phyloP scores from a whole-genome alignment of 1,139 yeast genomes.

The Meyerozyma sp. region DNA sequence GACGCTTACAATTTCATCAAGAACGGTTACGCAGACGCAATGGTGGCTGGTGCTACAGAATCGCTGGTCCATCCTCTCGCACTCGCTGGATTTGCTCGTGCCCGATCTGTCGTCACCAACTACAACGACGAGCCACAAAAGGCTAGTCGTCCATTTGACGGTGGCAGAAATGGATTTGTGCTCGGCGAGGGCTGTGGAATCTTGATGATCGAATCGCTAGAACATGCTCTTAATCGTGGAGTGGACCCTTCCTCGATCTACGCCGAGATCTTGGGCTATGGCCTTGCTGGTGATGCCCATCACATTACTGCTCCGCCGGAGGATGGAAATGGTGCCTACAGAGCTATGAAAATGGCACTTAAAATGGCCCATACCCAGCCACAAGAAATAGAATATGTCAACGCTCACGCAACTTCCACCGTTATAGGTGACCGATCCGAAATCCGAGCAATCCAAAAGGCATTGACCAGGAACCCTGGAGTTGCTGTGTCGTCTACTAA shows the following conservation, averaged over 20 bases:
- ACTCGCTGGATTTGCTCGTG: conserved; percentile 87
- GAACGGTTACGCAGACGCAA: conserved; percentile 76
- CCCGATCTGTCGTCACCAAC: conserved; percentile 69
- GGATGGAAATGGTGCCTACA: conserved; percentile 77
- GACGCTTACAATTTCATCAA: conserved; percentile 82
- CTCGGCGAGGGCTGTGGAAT: conserved; percentile 92
- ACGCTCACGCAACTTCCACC: conserved; percentile 98
- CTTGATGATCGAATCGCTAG: conserved; percentile 66
- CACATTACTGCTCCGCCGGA: conserved; percentile 91
- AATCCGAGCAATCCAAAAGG: conserved; percentile 59
- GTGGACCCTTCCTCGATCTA: conserved; percentile 51
- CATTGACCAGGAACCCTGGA: conserved; percentile 30
- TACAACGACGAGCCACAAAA: conserved; percentile 55
- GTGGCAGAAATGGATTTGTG: conserved; percentile 76
- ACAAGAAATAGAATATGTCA: conserved; percentile 61
- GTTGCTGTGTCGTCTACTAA: conserved; percentile 73
- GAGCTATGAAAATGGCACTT: conserved; percentile 79
- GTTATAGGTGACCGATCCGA: conserved; percentile 87
- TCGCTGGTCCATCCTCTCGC: conserved; percentile 84
- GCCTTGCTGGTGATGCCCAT: conserved; percentile 84
- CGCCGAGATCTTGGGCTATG: conserved; percentile 84
- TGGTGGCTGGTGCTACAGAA: conserved; percentile 93
- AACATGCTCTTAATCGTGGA: conserved; percentile 67
- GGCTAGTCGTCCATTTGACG: conserved; percentile 89
- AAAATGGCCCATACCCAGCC: conserved; percentile 40